Percentiles rank a stretch among this genome's conserved stretches.
Evolutionary conservation across 768 basidiomycete species (phyloP).

Genomic region (Leccinum ochraceum): DNA sequence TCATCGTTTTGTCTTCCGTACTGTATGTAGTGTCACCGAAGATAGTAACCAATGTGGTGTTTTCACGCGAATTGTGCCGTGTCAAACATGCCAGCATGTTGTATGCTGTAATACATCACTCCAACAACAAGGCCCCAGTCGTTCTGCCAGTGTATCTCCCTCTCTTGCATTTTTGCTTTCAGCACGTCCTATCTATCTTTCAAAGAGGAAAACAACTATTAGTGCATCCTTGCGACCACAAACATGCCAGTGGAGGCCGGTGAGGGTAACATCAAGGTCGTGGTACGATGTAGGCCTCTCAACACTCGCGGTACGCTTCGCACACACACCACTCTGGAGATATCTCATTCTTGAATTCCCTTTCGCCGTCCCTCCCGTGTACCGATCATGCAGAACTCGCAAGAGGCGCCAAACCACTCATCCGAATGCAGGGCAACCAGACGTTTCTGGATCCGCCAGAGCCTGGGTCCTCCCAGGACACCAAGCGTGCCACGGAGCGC

Average conservation of each 20-base stretch:
- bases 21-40: constrained; percentile 5
- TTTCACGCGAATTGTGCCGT: constrained; percentile 26
- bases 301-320: constrained; percentile 80
- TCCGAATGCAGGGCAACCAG: constrained; percentile 93
- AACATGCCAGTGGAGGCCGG: constrained; percentile 68
- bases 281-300: constrained; percentile 94
- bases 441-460: constrained; percentile 93
- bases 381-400: constrained; percentile 66
- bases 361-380: neutral
- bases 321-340: constrained; percentile 4
- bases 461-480: constrained; percentile 59
- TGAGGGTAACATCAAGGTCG: constrained; percentile 91
- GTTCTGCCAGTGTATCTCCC: constrained; percentile 6
- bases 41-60: constrained; percentile 10
- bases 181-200: constrained; percentile 14
- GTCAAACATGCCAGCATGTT: constrained; percentile 13
- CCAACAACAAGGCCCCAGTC: constrained; percentile 5
- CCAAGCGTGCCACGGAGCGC: constrained; percentile 85
- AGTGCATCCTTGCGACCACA: constrained; percentile 19
- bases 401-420: constrained; percentile 90
- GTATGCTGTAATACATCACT: constrained; percentile 6
- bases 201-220: constrained; percentile 12
- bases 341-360: constrained; percentile 1
- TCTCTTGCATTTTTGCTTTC: constrained; percentile 6
- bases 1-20: neutral